These are phyloP conservation scores for Nannochloropsis gaditana DNA, from an alignment of 108 stramenopile genomes.

Conservation along the genomic window DNA sequence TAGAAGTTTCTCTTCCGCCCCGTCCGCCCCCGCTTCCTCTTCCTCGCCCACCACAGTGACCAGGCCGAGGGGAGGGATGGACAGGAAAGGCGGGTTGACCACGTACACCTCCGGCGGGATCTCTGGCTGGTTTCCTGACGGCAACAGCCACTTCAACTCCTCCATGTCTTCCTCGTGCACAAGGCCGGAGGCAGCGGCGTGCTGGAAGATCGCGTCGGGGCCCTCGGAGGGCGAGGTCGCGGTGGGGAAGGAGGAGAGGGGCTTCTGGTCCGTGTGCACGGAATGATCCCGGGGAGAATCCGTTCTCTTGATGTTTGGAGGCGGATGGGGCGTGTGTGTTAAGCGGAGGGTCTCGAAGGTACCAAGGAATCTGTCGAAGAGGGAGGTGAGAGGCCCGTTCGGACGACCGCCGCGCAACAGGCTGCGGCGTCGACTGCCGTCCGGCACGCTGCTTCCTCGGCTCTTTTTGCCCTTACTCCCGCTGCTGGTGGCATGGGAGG, in stretches of 20 bases:
- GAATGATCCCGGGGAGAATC: background rate
- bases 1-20: background rate
- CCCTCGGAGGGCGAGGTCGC: background rate
- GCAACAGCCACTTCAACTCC: background rate
- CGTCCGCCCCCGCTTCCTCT: background rate
- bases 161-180: too few relatives aligned
- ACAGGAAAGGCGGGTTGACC: background rate
- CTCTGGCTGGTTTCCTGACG: background rate
- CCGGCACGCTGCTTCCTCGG: background rate
- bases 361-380: background rate
- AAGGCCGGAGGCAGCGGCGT: too few relatives aligned
- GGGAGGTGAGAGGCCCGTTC: background rate
- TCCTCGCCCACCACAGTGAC: background rate
- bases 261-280: background rate
- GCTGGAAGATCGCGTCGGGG: background rate
- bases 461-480: background rate
- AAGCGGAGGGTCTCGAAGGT: background rate
- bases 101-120: too few relatives aligned
- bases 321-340: background rate
- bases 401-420: background rate
- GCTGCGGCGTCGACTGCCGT: background rate
- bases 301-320: background rate
- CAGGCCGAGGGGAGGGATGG: background rate
- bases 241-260: background rate
- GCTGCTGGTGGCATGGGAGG: too few relatives aligned